Percentiles rank a stretch among this genome's conserved stretches.
These are phyloP conservation scores for Cornus kousa DNA, from an alignment of 148 eudicot species.

Conservation along the genomic window DNA sequence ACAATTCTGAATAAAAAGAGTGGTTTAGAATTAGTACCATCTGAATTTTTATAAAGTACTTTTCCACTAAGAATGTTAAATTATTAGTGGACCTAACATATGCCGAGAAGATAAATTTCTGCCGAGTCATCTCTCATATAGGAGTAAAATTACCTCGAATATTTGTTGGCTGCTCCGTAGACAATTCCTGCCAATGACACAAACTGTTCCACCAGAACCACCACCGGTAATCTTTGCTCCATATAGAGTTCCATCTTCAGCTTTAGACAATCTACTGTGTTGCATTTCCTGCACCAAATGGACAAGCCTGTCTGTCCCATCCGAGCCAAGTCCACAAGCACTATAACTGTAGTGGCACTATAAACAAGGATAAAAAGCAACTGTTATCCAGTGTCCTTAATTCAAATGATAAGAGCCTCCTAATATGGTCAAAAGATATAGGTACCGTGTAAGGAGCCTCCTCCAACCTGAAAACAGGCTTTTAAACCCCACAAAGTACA, in stretches of 20 bases:
- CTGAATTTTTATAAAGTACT: background rate
- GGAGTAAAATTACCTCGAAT: constrained; percentile 56
- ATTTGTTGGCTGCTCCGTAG: constrained; percentile 73
- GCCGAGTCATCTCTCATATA: background rate
- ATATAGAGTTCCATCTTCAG: constrained; percentile 60
- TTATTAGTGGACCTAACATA: background rate
- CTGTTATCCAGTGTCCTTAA: background rate
- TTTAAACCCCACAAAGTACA: too few relatives aligned
- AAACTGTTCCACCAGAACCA: constrained; percentile 96
- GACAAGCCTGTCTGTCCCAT: constrained; percentile 93
- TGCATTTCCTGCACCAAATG: constrained; percentile 88
- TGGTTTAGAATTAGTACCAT: background rate
- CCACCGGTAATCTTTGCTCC: constrained; percentile 99
- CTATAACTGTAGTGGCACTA: constrained; percentile 99
- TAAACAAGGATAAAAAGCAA: constrained; percentile 19
- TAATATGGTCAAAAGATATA: too few relatives aligned
- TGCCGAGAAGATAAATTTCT: background rate
- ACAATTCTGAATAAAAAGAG: background rate
- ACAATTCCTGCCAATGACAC: constrained; percentile 78
- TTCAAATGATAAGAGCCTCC: background rate
- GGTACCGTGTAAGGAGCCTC: too few relatives aligned
- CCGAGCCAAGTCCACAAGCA: constrained; percentile 97
- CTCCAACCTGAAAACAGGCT: too few relatives aligned
- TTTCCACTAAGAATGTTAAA: background rate
- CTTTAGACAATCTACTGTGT: constrained; percentile 46